Conservation (phyloP, 768 basidiomycete genomes). For the Peribolospora baueri region DNA sequence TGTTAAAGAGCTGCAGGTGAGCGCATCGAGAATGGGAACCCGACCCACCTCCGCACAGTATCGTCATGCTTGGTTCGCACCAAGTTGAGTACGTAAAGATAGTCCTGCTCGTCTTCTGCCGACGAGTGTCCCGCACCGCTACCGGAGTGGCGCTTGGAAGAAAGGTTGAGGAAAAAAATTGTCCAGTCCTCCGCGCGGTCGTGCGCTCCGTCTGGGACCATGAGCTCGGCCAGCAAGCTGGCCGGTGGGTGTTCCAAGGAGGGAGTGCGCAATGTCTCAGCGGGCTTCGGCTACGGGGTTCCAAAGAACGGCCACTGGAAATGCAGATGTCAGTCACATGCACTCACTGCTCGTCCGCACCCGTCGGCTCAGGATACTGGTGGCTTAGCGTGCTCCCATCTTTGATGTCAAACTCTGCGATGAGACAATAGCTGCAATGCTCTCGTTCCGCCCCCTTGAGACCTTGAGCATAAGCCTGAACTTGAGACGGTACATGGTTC, state of each 20-base stretch:
- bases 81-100: constrained; percentile 70
- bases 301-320: not conserved
- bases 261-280: not conserved
- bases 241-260: not conserved
- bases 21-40: not conserved
- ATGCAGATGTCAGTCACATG: not conserved
- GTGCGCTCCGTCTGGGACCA: constrained; percentile 97
- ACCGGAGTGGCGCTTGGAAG: constrained; percentile 35
- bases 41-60: constrained; percentile 40
- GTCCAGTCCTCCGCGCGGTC: constrained; percentile 92
- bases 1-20: not conserved
- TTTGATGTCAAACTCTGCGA: constrained; percentile 98
- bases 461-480: too few species aligned
- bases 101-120: constrained; percentile 22
- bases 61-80: constrained; percentile 82
- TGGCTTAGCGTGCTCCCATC: constrained; percentile 79
- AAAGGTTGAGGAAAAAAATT: constrained; percentile 92
- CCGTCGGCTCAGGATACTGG: constrained; percentile 84
- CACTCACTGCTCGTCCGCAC: constrained; percentile 73
- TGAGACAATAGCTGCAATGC: constrained; percentile 53
- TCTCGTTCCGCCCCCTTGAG: constrained; percentile 7
- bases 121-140: not conserved
- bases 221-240: constrained; percentile 81
- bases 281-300: constrained; percentile 4
- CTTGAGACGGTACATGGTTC: too few species aligned